Percentiles rank a stretch among this genome's conserved stretches.
These are phyloP conservation scores for Euclidium syriacum DNA, from an alignment of 345 rosid genomes.

Conservation along the genomic window DNA sequence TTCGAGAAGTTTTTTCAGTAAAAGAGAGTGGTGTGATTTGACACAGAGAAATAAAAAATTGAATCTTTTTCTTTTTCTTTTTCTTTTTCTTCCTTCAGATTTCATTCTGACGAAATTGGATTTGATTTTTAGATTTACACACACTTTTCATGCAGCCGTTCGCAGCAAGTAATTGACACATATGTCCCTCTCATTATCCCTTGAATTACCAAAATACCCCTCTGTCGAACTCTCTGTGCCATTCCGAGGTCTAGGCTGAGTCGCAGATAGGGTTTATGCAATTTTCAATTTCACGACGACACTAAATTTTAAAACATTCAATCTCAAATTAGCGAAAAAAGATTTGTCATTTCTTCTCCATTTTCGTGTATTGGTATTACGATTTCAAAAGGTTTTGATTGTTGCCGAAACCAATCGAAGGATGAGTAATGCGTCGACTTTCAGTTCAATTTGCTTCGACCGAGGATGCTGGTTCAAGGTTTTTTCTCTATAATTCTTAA, in stretches of 20 bases:
- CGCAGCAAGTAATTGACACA: background rate
- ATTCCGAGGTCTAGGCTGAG: no score
- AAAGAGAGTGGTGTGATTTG: background rate
- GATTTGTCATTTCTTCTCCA: background rate
- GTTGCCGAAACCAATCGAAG: slow-evolving; percentile 5
- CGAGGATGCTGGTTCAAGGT: slow-evolving; percentile 30
- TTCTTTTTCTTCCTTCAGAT: background rate
- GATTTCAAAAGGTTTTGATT: background rate
- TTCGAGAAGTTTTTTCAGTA: no score
- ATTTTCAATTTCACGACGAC: background rate
- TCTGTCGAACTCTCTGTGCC: no score
- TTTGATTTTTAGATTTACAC: background rate
- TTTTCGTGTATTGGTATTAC: background rate
- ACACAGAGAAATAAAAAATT: background rate
- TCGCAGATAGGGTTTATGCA: slow-evolving; percentile 1
- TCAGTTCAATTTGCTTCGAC: slow-evolving; percentile 21
- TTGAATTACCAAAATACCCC: background rate
- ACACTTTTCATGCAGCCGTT: background rate
- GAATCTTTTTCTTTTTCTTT: background rate
- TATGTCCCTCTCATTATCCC: background rate
- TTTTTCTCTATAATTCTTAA: background rate
- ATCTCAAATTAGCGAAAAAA: background rate
- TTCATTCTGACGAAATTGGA: no score
- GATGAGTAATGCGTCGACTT: slow-evolving; percentile 22
- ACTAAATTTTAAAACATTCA: no score